These are phyloP conservation scores for Lolium rigidum DNA, from an alignment of 176 grass and related monocot species.

Conservation along the genomic window DNA sequence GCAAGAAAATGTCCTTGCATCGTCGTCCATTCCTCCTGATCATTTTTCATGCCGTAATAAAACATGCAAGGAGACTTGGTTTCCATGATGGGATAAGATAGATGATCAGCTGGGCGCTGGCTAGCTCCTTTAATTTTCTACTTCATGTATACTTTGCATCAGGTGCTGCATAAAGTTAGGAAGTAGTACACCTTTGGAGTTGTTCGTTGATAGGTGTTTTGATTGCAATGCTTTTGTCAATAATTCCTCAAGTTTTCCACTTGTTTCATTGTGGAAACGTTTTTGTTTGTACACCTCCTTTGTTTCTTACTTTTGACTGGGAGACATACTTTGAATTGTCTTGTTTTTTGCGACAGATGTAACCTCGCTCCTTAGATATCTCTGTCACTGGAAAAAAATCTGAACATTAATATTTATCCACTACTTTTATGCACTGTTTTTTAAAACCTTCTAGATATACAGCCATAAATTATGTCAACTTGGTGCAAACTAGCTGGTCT, in stretches of 20 bases:
- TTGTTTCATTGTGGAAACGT: conserved; percentile 28
- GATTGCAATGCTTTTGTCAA: background rate
- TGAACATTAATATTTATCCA: background rate
- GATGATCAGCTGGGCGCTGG: background rate
- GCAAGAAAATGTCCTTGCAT: background rate
- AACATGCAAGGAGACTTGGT: background rate
- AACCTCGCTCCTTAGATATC: conserved; percentile 20
- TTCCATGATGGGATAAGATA: background rate
- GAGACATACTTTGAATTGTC: conserved; percentile 50
- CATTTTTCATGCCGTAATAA: background rate
- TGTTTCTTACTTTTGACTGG: conserved; percentile 43
- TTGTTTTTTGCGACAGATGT: conserved; percentile 43
- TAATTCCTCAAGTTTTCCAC: conserved; percentile 46
- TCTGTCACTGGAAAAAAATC: conserved; percentile 29
- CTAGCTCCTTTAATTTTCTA: background rate
- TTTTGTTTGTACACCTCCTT: conserved; percentile 15
- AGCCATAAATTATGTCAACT: background rate
- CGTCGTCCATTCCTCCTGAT: background rate
- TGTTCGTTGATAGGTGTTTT: conserved; percentile 8
- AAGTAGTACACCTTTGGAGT: background rate
- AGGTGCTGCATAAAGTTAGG: background rate
- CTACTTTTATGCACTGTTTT: background rate
- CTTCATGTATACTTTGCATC: background rate
- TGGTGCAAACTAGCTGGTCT: conserved; percentile 21
- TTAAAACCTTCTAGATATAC: conserved; percentile 23